Evolutionary conservation across 306 rosid species (phyloP).

Genomic region (Lotus japonicus): DNA sequence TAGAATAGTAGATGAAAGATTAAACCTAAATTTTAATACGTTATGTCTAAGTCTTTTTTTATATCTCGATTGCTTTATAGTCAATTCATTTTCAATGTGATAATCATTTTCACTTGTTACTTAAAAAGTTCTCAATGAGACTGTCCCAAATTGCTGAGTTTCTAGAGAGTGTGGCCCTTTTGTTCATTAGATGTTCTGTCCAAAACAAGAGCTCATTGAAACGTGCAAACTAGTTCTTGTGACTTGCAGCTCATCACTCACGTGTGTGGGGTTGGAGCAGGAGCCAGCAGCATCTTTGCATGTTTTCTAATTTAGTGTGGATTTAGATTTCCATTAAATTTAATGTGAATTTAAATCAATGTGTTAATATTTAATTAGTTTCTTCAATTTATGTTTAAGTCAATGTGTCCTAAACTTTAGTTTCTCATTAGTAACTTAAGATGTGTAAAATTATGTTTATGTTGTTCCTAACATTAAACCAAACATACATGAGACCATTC

Average conservation of each 20-base stretch:
- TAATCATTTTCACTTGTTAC: not conserved
- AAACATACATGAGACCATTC: no score
- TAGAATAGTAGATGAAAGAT: no score
- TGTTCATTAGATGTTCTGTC: not conserved
- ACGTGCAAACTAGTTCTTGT: not conserved
- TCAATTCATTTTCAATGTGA: not conserved
- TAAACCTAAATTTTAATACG: not conserved
- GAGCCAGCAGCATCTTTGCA: no score
- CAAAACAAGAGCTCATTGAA: not conserved
- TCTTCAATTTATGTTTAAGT: not conserved
- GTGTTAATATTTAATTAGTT: no score
- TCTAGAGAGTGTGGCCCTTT: not conserved
- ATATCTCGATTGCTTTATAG: not conserved
- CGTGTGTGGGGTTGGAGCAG: constrained; percentile 13
- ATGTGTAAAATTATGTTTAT: no score
- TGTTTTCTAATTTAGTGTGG: no score
- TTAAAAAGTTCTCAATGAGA: not conserved
- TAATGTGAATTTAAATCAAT: no score
- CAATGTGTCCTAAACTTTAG: no score
- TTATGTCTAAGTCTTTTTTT: not conserved
- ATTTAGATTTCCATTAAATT: no score
- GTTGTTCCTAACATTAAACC: no score
- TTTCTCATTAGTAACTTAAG: no score
- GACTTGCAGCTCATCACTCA: constrained; percentile 15
- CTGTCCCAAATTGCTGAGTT: not conserved